Conservation (phyloP, 202 grass and related monocot genomes). For the Carex arenaria region DNA sequence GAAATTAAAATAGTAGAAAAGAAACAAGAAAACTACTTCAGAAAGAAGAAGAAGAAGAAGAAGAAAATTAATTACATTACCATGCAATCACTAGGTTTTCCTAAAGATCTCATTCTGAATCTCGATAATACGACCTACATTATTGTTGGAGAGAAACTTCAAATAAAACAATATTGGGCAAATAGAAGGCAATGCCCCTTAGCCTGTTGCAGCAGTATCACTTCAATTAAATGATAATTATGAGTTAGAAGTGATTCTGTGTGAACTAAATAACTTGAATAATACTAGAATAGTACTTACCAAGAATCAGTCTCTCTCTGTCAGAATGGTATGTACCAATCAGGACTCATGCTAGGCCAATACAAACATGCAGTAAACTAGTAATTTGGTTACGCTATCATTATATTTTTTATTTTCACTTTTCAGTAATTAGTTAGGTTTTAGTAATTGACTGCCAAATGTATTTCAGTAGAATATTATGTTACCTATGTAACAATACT, state of each 20-base stretch:
- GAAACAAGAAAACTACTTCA: neutral
- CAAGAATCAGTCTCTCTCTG: neutral
- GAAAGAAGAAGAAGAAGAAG: neutral
- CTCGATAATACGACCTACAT: neutral
- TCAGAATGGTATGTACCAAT: neutral
- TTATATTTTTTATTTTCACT: neutral
- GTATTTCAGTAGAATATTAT: neutral
- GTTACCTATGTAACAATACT: neutral
- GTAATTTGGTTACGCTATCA: neutral
- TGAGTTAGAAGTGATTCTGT: neutral
- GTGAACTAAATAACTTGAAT: neutral
- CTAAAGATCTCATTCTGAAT: neutral
- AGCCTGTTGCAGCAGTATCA: neutral
- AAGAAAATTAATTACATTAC: neutral
- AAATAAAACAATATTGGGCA: neutral
- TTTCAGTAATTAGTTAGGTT: neutral
- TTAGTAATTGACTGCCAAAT: neutral
- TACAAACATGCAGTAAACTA: neutral
- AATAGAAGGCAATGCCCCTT: neutral
- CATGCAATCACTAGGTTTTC: conserved; percentile 3
- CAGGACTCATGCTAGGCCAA: neutral
- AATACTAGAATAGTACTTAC: neutral
- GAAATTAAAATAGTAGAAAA: neutral
- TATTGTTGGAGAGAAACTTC: neutral
- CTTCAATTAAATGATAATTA: neutral